These are phyloP conservation scores for Colletotrichum horii DNA, from an alignment of 2,329 filamentous ascomycete species.

Conservation along the genomic window DNA sequence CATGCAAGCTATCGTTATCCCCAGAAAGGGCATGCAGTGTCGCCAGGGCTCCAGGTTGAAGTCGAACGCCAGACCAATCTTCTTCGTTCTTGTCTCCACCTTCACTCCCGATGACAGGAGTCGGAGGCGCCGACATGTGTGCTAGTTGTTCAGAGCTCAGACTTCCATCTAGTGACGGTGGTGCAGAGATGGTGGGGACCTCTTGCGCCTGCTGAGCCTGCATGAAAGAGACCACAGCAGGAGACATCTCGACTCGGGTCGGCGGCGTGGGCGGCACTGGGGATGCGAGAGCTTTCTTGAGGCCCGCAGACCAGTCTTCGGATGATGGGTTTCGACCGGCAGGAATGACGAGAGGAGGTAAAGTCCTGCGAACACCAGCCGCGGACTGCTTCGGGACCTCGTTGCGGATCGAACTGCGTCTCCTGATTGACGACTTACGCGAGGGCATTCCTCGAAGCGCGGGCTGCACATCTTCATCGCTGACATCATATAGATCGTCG, in stretches of 20 bases:
- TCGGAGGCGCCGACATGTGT: slow-evolving; percentile 81
- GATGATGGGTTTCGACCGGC: slow-evolving; percentile 34
- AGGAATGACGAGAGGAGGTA: slow-evolving; percentile 61
- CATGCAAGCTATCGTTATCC: slow-evolving; percentile 52
- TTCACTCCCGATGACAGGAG: slow-evolving; percentile 71
- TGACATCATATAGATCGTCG: slow-evolving; percentile 87
- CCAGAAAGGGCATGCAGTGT: slow-evolving; percentile 78
- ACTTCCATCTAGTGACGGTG: slow-evolving; percentile 90
- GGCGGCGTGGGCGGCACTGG: slow-evolving; percentile 70
- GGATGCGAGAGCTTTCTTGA: slow-evolving; percentile 58
- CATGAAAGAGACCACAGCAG: slow-evolving; percentile 75
- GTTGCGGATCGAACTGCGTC: slow-evolving; percentile 40
- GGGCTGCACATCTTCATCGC: slow-evolving; percentile 71
- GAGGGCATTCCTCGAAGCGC: slow-evolving; percentile 24
- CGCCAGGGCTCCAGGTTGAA: slow-evolving; percentile 81
- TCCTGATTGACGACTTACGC: slow-evolving; percentile 41
- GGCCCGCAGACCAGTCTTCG: slow-evolving; percentile 47
- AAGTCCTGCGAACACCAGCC: slow-evolving; percentile 37
- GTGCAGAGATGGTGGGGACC: slow-evolving; percentile 77
- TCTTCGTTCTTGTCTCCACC: slow-evolving; percentile 60
- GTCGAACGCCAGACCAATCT: slow-evolving; percentile 74
- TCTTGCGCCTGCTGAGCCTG: slow-evolving; percentile 64
- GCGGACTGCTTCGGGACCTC: slow-evolving; percentile 24
- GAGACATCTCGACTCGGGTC: slow-evolving; percentile 75
- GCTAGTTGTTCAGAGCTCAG: slow-evolving; percentile 88